A percentile compares a stretch with the other conserved stretches of the same genome.
Conservation (phyloP, 805 yeast species). For the Metschnikowia dekortorum region DNA sequence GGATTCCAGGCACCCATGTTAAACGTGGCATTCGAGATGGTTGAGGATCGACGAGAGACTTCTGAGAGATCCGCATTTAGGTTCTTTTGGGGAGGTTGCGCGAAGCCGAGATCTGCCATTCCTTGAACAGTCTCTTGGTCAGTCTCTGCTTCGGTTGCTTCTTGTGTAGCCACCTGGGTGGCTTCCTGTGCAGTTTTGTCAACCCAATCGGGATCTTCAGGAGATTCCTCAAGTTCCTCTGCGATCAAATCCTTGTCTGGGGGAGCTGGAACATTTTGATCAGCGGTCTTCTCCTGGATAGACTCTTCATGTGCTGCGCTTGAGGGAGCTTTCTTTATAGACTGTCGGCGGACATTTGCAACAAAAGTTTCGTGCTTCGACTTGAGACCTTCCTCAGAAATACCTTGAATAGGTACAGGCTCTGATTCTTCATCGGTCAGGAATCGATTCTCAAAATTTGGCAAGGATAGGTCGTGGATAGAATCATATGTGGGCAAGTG, state of each 20-base stretch:
- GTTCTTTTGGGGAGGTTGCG: neutral
- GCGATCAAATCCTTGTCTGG: too few relatives aligned
- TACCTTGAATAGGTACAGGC: neutral
- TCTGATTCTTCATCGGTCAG: slow-evolving; percentile 7
- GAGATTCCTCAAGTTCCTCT: neutral
- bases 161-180: neutral
- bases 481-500: slow-evolving; percentile 22
- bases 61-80: slow-evolving; percentile 6
- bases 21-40: slow-evolving; percentile 29
- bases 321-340: slow-evolving; percentile 36
- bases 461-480: slow-evolving; percentile 22
- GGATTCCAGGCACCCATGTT: slow-evolving; percentile 59
- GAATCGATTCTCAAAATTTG: slow-evolving; percentile 24
- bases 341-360: slow-evolving; percentile 13
- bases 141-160: neutral
- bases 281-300: neutral
- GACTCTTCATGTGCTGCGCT: slow-evolving; percentile 7
- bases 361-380: slow-evolving; percentile 11
- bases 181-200: neutral
- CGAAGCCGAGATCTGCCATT: neutral
- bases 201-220: neutral
- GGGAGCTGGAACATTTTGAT: neutral
- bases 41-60: slow-evolving; percentile 28
- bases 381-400: slow-evolving; percentile 4
- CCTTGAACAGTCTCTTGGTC: neutral